These are phyloP conservation scores for Acanthamoeba divionensis DNA, from an alignment of 208 protist genomes.

Conservation along the genomic window DNA sequence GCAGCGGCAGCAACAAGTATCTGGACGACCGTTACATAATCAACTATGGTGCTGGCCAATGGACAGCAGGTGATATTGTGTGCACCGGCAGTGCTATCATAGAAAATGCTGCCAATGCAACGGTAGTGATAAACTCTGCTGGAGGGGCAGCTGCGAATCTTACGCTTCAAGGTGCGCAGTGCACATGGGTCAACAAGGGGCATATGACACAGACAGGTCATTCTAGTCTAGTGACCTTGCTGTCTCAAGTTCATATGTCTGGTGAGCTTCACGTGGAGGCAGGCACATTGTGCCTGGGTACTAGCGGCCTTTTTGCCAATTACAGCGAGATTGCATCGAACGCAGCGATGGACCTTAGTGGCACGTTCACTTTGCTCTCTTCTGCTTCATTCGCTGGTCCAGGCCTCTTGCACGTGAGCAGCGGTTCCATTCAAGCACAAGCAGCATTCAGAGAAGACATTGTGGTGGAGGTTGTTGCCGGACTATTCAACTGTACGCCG, in stretches of 20 bases:
- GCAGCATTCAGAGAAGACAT: slow-evolving; percentile 24
- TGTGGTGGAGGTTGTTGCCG: neutral
- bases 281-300: too few species aligned
- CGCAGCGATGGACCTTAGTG: too few species aligned
- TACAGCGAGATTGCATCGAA: too few species aligned
- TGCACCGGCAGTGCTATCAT: slow-evolving; percentile 2
- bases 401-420: neutral
- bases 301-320: too few species aligned
- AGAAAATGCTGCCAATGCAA: neutral
- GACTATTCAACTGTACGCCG: too few species aligned
- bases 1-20: too few species aligned
- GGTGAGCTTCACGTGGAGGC: too few species aligned
- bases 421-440: neutral
- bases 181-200: neutral
- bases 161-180: neutral
- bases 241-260: too few species aligned
- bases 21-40: neutral
- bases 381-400: neutral
- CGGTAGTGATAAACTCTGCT: neutral
- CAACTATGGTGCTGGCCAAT: slow-evolving; percentile 4
- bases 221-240: too few species aligned
- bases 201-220: too few species aligned
- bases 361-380: too few species aligned
- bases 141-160: neutral
- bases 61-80: slow-evolving; percentile 9